These are phyloP conservation scores for Cynanchum wilfordii DNA, from an alignment of 257 asterid genomes.

Conservation along the genomic window DNA sequence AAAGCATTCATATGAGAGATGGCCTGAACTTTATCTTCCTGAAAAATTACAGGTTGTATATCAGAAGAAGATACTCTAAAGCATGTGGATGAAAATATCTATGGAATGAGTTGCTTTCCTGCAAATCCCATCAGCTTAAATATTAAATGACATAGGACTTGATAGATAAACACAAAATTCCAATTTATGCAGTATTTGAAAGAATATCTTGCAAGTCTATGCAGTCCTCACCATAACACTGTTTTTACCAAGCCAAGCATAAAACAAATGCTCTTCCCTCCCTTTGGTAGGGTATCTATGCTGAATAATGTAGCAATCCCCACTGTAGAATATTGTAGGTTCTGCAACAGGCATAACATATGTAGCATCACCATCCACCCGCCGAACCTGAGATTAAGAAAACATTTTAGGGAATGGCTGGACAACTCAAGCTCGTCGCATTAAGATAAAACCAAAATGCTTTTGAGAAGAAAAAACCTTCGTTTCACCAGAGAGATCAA, in stretches of 20 bases:
- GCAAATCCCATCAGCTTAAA: conserved; percentile 4
- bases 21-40: conserved; percentile 31
- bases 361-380: conserved; percentile 46
- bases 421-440: not conserved
- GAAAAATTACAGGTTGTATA: conserved; percentile 14
- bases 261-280: conserved; percentile 60
- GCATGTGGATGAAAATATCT: not conserved
- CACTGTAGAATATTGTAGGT: conserved; percentile 58
- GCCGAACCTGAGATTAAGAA: conserved; percentile 57
- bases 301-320: conserved; percentile 81
- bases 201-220: not conserved
- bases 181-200: not conserved
- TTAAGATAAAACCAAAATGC: not conserved
- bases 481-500: conserved; percentile 28
- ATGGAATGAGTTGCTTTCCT: not conserved
- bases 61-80: not conserved
- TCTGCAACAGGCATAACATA: conserved; percentile 40
- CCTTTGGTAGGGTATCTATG: conserved; percentile 55
- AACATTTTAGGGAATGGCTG: not conserved
- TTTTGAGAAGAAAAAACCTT: conserved; percentile 18
- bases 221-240: conserved; percentile 52
- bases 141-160: not conserved
- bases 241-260: conserved; percentile 78
- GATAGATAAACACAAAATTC: not conserved
- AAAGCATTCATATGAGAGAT: conserved; percentile 25